phyloP scores from a whole-genome alignment of 352 stramenopile species.

The Phytophthora sojae region DNA sequence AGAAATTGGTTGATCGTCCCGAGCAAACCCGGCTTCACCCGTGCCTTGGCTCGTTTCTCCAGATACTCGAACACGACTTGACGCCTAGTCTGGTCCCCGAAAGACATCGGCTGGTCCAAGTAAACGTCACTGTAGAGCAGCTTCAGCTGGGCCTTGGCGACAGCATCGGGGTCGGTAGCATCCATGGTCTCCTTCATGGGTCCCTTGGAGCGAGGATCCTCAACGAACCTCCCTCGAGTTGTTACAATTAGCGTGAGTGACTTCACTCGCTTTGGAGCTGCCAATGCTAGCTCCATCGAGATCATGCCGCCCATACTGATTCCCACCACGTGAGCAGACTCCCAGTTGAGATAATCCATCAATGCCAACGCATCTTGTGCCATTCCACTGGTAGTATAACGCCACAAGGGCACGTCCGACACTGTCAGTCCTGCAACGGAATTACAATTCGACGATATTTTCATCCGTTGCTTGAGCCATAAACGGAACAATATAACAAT shows the following conservation, averaged over 20 bases:
- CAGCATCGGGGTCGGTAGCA: conserved; percentile 34
- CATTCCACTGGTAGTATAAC: conserved; percentile 62
- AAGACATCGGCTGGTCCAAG: conserved; percentile 39
- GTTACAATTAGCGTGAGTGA: conserved; percentile 63
- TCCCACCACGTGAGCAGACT: conserved; percentile 44
- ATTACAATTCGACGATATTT: too few species aligned
- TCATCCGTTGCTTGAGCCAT: too few species aligned
- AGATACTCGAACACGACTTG: conserved; percentile 36
- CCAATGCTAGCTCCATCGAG: conserved; percentile 51
- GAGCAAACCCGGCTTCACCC: conserved; percentile 15
- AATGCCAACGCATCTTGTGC: conserved; percentile 54
- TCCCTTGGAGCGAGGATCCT: conserved; percentile 41
- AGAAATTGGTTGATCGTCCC: conserved; percentile 38
- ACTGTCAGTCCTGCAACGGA: neutral
- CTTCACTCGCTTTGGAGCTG: conserved; percentile 44
- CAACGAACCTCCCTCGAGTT: conserved; percentile 45
- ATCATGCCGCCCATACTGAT: conserved; percentile 71
- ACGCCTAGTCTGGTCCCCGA: conserved; percentile 30
- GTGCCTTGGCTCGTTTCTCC: conserved; percentile 17
- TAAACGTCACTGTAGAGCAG: conserved; percentile 48
- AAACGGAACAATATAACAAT: too few species aligned
- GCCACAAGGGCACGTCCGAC: conserved; percentile 44
- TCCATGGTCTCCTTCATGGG: conserved; percentile 40
- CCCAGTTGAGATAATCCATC: conserved; percentile 59
- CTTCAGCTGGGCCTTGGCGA: conserved; percentile 36